Conservation (phyloP, 805 yeast species). For the Myxozyma neotropica region DNA sequence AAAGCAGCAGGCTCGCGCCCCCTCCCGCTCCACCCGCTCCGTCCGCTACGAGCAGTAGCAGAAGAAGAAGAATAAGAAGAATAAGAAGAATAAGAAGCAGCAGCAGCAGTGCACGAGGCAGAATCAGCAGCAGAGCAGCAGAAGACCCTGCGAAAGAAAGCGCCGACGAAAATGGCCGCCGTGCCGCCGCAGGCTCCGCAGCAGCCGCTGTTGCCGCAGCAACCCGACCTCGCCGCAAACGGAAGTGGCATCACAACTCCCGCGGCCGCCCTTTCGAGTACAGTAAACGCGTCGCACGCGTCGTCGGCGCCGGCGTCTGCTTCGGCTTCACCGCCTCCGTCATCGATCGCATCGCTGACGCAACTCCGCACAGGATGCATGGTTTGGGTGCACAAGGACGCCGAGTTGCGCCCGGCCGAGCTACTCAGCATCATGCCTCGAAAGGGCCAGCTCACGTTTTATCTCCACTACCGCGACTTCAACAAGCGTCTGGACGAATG, state of each 20-base stretch:
- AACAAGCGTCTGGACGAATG: slow-evolving; percentile 97
- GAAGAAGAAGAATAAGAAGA: too few relatives aligned
- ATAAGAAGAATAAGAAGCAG: too few relatives aligned
- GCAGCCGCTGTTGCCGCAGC: neutral
- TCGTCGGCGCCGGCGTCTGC: too few relatives aligned
- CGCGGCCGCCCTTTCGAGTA: neutral
- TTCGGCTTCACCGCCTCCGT: slow-evolving; percentile 30
- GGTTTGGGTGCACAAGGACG: slow-evolving; percentile 79
- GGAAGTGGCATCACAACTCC: neutral
- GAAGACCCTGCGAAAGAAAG: too few relatives aligned
- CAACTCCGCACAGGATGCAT: slow-evolving; percentile 65
- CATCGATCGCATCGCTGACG: slow-evolving; percentile 30
- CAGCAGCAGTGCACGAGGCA: too few relatives aligned
- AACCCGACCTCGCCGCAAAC: neutral
- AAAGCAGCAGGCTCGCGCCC: too few relatives aligned
- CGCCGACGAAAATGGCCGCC: neutral
- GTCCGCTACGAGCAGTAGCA: too few relatives aligned
- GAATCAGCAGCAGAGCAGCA: too few relatives aligned
- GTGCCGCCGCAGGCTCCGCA: neutral
- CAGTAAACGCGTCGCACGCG: neutral
- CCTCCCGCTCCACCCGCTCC: too few relatives aligned
- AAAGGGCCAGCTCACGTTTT: slow-evolving; percentile 77
- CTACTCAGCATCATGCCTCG: slow-evolving; percentile 73
- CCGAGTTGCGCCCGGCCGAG: slow-evolving; percentile 79
- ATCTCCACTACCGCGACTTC: slow-evolving; percentile 92